Evolutionary conservation across 2,329 filamentous ascomycete species (phyloP).

Genomic region (Thielaviopsis cerberus): DNA sequence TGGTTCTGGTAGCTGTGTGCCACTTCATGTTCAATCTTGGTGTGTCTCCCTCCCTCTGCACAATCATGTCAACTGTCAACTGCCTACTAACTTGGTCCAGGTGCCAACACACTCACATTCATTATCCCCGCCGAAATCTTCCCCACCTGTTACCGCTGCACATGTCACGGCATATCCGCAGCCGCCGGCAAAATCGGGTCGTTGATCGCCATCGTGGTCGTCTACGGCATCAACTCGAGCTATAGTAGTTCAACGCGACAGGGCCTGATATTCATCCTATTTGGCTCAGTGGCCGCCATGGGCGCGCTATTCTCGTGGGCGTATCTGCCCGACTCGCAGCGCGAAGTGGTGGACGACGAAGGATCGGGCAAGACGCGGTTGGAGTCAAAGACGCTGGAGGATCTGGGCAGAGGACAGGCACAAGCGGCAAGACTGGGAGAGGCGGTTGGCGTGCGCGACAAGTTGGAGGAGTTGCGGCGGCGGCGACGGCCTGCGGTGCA

Average conservation of each 20-base stretch:
- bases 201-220: slow-evolving; percentile 31
- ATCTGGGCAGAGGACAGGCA: slow-evolving; percentile 29
- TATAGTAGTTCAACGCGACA: slow-evolving; percentile 26
- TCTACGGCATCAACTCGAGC: slow-evolving; percentile 30
- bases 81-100: slow-evolving; percentile 16
- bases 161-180: slow-evolving; percentile 43
- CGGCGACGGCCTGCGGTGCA: not conserved
- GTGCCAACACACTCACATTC: slow-evolving; percentile 44
- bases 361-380: slow-evolving; percentile 19
- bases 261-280: slow-evolving; percentile 31
- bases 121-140: slow-evolving; percentile 48
- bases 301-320: slow-evolving; percentile 34
- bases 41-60: slow-evolving; percentile 15
- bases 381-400: slow-evolving; percentile 30
- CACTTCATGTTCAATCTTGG: slow-evolving; percentile 39
- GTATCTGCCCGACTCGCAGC: slow-evolving; percentile 31
- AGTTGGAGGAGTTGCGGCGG: slow-evolving; percentile 19
- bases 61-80: not conserved
- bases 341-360: slow-evolving; percentile 20
- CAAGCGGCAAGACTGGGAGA: slow-evolving; percentile 27
- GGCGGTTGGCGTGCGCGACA: slow-evolving; percentile 25
- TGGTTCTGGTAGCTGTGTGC: slow-evolving; percentile 32
- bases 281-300: slow-evolving; percentile 29
- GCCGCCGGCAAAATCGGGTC: slow-evolving; percentile 41
- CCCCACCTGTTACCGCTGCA: slow-evolving; percentile 42